These are phyloP conservation scores for Fragaria ananassa DNA, from an alignment of 306 rosid species.

Conservation along the genomic window DNA sequence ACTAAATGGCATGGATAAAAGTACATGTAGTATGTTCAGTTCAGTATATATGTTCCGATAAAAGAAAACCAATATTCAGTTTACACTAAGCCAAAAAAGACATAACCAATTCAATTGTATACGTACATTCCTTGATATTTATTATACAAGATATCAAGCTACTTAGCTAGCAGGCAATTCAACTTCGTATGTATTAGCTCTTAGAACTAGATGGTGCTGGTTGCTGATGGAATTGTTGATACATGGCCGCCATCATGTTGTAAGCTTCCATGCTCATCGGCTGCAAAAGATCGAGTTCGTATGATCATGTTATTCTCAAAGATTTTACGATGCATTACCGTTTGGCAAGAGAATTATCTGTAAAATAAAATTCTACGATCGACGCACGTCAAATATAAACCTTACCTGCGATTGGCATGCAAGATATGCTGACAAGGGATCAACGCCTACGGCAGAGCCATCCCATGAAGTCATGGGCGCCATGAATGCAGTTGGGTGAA, in stretches of 20 bases:
- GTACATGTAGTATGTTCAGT: background rate
- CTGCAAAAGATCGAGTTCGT: slow-evolving; percentile 37
- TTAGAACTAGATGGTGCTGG: slow-evolving; percentile 55
- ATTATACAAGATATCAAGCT: background rate
- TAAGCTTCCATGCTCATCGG: slow-evolving; percentile 74
- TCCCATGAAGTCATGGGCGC: slow-evolving; percentile 68
- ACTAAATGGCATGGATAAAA: background rate
- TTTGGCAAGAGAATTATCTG: background rate
- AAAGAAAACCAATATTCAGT: background rate
- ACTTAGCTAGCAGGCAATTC: background rate
- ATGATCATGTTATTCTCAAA: background rate
- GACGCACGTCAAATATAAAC: background rate
- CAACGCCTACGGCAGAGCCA: slow-evolving; percentile 19
- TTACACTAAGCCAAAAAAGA: background rate
- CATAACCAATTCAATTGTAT: background rate
- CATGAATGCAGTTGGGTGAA: slow-evolving; percentile 69
- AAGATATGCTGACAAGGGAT: slow-evolving; percentile 54
- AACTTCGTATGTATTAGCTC: slow-evolving; percentile 32
- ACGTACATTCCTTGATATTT: background rate
- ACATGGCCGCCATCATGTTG: slow-evolving; percentile 68
- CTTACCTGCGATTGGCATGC: slow-evolving; percentile 76
- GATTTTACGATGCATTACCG: background rate
- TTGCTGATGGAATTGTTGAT: slow-evolving; percentile 72
- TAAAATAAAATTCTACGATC: background rate
- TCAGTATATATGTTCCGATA: background rate